These are phyloP conservation scores for Lenwebbia sp. DNA, from an alignment of 345 rosid species.

Conservation along the genomic window DNA sequence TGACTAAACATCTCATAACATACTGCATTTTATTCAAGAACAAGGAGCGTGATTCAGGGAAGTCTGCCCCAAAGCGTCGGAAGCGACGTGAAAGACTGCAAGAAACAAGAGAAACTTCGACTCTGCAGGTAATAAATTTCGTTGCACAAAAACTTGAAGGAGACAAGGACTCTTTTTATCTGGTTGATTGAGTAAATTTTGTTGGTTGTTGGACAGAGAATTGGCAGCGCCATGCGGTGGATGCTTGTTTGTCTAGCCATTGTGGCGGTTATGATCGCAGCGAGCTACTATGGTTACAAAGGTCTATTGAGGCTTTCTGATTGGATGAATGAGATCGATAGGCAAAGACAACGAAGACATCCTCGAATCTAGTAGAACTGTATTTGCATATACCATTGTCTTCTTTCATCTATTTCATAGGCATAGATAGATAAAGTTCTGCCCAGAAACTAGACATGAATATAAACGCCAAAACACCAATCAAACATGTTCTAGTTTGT, in stretches of 20 bases:
- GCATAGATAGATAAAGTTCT: not conserved
- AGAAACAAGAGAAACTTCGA: conserved; percentile 37
- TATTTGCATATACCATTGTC: not conserved
- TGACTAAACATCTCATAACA: not conserved
- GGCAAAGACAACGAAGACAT: conserved; percentile 24
- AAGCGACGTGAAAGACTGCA: conserved; percentile 49
- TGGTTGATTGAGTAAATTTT: not conserved
- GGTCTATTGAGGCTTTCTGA: conserved; percentile 64
- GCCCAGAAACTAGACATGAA: not conserved
- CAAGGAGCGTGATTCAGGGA: conserved; percentile 35
- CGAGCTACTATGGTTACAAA: conserved; percentile 62
- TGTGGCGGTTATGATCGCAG: conserved; percentile 18
- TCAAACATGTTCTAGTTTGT: not conserved
- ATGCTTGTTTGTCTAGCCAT: conserved; percentile 28
- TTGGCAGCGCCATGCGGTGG: conserved; percentile 26
- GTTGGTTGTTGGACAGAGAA: conserved; percentile 32
- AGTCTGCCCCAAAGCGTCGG: conserved; percentile 46
- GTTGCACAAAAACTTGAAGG: not conserved
- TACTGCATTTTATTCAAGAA: conserved; percentile 23
- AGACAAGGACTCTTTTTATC: not conserved
- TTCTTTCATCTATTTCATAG: not conserved
- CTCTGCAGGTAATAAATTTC: conserved; percentile 37
- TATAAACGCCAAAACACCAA: not conserved
- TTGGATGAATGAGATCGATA: conserved; percentile 87
- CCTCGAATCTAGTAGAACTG: not conserved